phyloP scores from a whole-genome alignment of 192 early-diverging fungal species.

The Coemansia sp. region DNA sequence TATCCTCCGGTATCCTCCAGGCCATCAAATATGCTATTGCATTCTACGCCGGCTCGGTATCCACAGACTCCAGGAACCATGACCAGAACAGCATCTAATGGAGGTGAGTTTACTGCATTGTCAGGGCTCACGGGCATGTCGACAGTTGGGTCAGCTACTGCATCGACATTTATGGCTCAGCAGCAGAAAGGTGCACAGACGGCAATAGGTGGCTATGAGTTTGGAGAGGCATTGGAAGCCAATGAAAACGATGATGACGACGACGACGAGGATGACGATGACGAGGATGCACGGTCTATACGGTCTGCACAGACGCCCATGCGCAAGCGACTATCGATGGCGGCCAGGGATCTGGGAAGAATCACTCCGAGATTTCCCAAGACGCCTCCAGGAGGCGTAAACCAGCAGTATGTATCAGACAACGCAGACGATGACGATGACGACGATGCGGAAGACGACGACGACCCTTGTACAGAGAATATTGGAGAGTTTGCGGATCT shows the following conservation, averaged over 20 bases:
- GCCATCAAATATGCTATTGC: background rate
- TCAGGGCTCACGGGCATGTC: conserved; percentile 42
- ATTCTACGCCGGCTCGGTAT: conserved; percentile 19
- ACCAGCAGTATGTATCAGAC: conserved; percentile 1
- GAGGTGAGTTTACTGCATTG: conserved; percentile 24
- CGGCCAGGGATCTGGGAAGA: conserved; percentile 30
- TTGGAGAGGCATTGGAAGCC: conserved; percentile 1
- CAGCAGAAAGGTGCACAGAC: background rate
- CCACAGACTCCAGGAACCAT: conserved; percentile 26
- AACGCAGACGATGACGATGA: conserved; percentile 30
- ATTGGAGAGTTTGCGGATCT: conserved; percentile 46
- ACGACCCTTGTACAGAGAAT: conserved; percentile 45
- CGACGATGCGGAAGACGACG: conserved; percentile 37
- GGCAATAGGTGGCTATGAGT: background rate
- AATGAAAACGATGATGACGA: conserved; percentile 14
- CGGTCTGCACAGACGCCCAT: conserved; percentile 28
- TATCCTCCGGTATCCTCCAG: conserved; percentile 5
- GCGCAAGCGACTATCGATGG: conserved; percentile 48
- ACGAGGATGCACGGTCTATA: background rate
- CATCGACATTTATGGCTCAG: conserved; percentile 10
- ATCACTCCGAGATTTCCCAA: conserved; percentile 42
- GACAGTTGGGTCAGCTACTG: conserved; percentile 24
- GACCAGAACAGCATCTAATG: conserved; percentile 23
- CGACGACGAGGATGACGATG: background rate
- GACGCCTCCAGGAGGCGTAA: background rate